Evolutionary conservation across 192 early-diverging fungal genomes (phyloP), one percentile per base, ranked within the genome.

Genomic region (Podila clonocystis): DNA sequence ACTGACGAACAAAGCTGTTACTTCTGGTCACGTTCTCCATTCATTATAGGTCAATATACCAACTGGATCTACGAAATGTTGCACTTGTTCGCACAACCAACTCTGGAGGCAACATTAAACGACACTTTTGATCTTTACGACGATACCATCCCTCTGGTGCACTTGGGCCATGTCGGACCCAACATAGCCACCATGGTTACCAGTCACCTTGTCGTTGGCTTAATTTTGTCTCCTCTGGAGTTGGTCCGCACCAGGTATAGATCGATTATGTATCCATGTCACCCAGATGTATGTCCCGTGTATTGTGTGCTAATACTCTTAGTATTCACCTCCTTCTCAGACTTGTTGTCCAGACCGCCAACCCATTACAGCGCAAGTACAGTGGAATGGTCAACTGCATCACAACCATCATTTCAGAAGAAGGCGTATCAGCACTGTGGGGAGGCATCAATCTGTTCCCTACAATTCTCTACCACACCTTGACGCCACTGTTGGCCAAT

Each of bases 41-140:
- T 45, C 11, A 45, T 45, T 0, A n/a, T 80, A 93, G 95, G 96
- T 17, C 91, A 96, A 75, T 90, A 94, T 59, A 94, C 95, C n/a
- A 89, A 90, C 55, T 97, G 96, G 92, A 30, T 87, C 9, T 94
- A 93, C 75, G 91, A 94, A 41, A 90, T 93, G 73, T 73, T 91
- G 55, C 92, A 92, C 65, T 70, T 92, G 31, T 84, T 94, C 34
- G 64, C 95, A 50, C 96, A 97, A 72, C 97, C 98, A 20, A 91
- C 92, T 8, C 74, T 98, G 52, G 97, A 99, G 73, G 96, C 94
- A 24, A 79, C 86, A n/a, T 70, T 98, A 62, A 98, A 98, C 82
- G 98, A 99, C 72, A 86, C 90, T n/a, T 94, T 98, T 67, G 97
- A 94, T 71, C 90, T 97, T 29, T 97, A 94, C 72, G 98, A 98